phyloP scores from a whole-genome alignment of 2,329 filamentous ascomycete genomes.

The Thielaviopsis populi region DNA sequence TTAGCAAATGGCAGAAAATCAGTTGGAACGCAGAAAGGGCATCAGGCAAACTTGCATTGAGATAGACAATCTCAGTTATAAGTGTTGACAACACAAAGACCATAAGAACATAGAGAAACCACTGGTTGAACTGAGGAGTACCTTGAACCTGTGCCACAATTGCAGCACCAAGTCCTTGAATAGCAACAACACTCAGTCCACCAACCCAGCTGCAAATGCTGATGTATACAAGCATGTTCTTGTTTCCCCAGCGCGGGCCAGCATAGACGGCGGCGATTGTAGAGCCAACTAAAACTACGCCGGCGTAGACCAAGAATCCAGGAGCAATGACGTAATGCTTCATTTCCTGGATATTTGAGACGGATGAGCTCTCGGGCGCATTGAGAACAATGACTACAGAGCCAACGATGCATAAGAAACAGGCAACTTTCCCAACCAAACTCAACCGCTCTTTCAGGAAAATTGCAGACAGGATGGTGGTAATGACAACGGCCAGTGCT shows the following conservation, averaged over 20 bases:
- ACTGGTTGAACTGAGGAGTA: slow-evolving; percentile 82
- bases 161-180: slow-evolving; percentile 80
- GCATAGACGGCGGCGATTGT: slow-evolving; percentile 61
- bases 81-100: slow-evolving; percentile 84
- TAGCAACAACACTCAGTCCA: slow-evolving; percentile 85
- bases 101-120: slow-evolving; percentile 86
- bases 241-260: slow-evolving; percentile 81
- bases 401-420: slow-evolving; percentile 87
- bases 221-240: slow-evolving; percentile 94
- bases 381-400: slow-evolving; percentile 91
- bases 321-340: slow-evolving; percentile 72
- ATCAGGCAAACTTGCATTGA: slow-evolving; percentile 61
- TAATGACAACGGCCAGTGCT: slow-evolving; percentile 82
- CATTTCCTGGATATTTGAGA: slow-evolving; percentile 83
- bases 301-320: slow-evolving; percentile 72
- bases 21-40: not conserved
- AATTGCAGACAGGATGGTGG: slow-evolving; percentile 78
- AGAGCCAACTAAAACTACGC: slow-evolving; percentile 63
- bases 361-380: slow-evolving; percentile 72
- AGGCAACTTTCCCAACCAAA: slow-evolving; percentile 90
- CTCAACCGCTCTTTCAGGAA: slow-evolving; percentile 92
- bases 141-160: slow-evolving; percentile 77
- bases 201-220: slow-evolving; percentile 92
- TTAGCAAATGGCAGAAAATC: not conserved
- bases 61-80: slow-evolving; percentile 81